A percentile compares a stretch with the other conserved stretches of the same genome.
Evolutionary conservation across 768 basidiomycete species (phyloP).

Genomic region (Lactarius indigo): DNA sequence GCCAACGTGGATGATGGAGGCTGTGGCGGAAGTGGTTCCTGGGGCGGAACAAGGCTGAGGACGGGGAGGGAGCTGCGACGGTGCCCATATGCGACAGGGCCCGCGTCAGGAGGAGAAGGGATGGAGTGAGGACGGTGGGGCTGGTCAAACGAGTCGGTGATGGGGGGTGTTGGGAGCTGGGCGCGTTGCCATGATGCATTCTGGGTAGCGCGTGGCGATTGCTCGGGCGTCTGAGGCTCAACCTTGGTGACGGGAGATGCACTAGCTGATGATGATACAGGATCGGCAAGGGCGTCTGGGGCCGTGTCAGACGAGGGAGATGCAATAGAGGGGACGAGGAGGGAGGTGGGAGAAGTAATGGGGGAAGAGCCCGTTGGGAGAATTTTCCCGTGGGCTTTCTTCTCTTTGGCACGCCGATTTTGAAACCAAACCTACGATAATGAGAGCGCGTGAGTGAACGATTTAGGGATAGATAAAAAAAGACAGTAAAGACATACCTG

Average conservation of each 20-base stretch:
- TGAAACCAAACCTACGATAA: slow-evolving; percentile 79
- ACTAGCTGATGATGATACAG: background rate
- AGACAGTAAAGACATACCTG: slow-evolving; percentile 55
- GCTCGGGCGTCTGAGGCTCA: slow-evolving; percentile 23
- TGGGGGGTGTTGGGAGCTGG: background rate
- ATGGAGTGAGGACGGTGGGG: slow-evolving; percentile 2
- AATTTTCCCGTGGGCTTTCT: slow-evolving; percentile 37
- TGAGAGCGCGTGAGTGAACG: slow-evolving; percentile 5
- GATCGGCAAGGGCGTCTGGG: background rate
- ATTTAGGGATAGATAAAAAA: background rate
- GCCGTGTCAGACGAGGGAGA: slow-evolving; percentile 6
- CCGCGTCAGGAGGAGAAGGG: slow-evolving; percentile 8
- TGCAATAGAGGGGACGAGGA: background rate
- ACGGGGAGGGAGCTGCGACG: slow-evolving; percentile 24
- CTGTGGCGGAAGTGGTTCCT: slow-evolving; percentile 7
- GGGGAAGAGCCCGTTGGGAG: slow-evolving; percentile 1
- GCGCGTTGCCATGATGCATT: slow-evolving; percentile 19
- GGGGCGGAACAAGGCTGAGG: slow-evolving; percentile 18
- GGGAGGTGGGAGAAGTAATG: background rate
- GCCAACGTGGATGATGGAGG: background rate
- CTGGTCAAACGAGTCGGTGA: slow-evolving; percentile 8
- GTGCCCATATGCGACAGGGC: slow-evolving; percentile 12
- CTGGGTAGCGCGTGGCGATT: slow-evolving; percentile 12
- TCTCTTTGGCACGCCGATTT: slow-evolving; percentile 86
- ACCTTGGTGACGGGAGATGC: slow-evolving; percentile 21